Percentiles rank a stretch among this genome's conserved stretches.
These are phyloP conservation scores for Mycena citricolor DNA, from an alignment of 1,284 basidiomycete genomes.

Conservation along the genomic window DNA sequence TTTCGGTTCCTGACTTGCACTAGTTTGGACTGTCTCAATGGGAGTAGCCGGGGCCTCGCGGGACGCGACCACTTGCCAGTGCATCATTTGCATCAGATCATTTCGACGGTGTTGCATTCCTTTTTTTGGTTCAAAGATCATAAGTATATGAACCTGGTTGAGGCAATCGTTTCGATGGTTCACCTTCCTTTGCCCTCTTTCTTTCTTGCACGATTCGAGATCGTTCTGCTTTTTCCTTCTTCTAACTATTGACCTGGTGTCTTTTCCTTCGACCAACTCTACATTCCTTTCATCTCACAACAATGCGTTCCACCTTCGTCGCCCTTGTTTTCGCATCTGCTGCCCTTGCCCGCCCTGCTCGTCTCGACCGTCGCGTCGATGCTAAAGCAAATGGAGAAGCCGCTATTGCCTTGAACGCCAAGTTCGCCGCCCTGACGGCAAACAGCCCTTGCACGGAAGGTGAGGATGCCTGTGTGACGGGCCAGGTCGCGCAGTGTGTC, in stretches of 20 bases:
- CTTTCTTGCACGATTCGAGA: conserved; percentile 31
- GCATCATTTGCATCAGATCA: no score
- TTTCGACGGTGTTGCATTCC: no score
- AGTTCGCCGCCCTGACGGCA: conserved; percentile 44
- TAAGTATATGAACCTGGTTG: no score
- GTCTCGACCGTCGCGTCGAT: conserved; percentile 34
- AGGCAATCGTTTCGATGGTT: no score
- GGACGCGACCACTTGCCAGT: no score
- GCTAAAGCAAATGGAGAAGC: conserved; percentile 58
- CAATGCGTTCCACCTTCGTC: conserved; percentile 31
- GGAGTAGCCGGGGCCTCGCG: no score
- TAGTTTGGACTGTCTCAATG: no score
- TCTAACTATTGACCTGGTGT: conserved; percentile 33
- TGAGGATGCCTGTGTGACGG: conserved; percentile 47
- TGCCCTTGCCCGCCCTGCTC: conserved; percentile 38
- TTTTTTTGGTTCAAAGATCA: no score
- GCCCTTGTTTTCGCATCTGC: conserved; percentile 39
- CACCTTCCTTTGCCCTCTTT: conserved; percentile 23
- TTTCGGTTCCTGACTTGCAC: no score
- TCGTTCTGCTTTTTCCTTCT: conserved; percentile 26
- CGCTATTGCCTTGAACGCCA: conserved; percentile 50
- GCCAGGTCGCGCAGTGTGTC: conserved; percentile 51
- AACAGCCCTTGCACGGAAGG: conserved; percentile 44
- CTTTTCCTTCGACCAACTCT: conserved; percentile 27
- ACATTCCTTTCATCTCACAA: conserved; percentile 21